Evolutionary conservation across 345 rosid genomes (phyloP).

Genomic region (Pugionium cornutum): DNA sequence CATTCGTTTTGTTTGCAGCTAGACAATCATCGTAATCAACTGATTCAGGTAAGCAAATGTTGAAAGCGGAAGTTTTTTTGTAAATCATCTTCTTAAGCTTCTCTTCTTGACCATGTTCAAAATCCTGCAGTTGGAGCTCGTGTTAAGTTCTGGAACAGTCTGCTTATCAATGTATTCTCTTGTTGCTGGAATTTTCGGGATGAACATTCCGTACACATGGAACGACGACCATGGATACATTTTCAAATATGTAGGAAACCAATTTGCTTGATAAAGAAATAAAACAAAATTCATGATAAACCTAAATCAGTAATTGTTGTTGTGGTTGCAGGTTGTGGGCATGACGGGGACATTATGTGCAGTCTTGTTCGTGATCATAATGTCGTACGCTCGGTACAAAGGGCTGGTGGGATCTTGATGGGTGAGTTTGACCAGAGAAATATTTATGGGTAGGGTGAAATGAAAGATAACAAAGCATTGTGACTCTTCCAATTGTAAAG

Average conservation of each 20-base stretch:
- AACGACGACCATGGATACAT: constrained; percentile 63
- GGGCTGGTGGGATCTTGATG: constrained; percentile 87
- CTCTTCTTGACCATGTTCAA: constrained; percentile 17
- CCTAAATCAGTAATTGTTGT: neutral
- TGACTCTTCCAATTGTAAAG: constrained; percentile 17
- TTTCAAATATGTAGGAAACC: constrained; percentile 70
- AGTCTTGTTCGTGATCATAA: constrained; percentile 50
- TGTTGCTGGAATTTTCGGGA: constrained; percentile 84
- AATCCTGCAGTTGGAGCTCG: constrained; percentile 71
- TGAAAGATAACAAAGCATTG: neutral
- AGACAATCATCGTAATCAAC: constrained; percentile 97
- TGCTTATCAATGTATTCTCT: constrained; percentile 64
- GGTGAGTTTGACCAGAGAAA: too few species aligned
- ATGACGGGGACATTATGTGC: constrained; percentile 48
- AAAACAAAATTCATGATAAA: neutral
- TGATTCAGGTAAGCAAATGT: constrained; percentile 71
- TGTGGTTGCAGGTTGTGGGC: constrained; percentile 61
- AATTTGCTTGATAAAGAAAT: neutral
- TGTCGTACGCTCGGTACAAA: constrained; percentile 83
- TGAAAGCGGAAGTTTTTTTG: neutral
- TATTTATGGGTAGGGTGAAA: too few species aligned
- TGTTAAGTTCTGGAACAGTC: constrained; percentile 76
- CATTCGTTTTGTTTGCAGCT: constrained; percentile 55
- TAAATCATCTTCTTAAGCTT: neutral
- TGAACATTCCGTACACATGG: constrained; percentile 96